Evolutionary conservation across 352 stramenopile species (phyloP), one percentile per base, ranked within the genome.

Genomic region (Phytophthora sojae): DNA sequence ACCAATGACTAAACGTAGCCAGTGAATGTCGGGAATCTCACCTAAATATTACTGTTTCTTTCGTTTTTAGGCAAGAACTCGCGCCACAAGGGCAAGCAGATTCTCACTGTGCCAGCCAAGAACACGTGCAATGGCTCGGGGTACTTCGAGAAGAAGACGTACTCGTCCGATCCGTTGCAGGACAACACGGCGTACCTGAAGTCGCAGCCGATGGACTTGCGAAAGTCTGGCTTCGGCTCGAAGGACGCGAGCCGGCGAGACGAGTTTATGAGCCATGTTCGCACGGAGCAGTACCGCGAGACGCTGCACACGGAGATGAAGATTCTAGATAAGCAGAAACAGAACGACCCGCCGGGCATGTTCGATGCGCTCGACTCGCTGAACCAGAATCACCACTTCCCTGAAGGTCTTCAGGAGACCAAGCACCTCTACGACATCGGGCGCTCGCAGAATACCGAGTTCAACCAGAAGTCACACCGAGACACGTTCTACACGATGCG

Each of bases 181-280:
- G 91, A 97, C 74, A 93, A 89, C 52, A 93, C 92, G 37, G 85
- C 86, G 55, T 98, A 98, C 67, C 79, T 96, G 35, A 94, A 93
- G 70, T 90, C 87, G 6, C 88, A 97, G 64, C 91, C 92, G 32
- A 86, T 95, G 70, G 85, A 95, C 52, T 77, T 89, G 49, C 87
- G 93, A 49, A 98, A 98, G 69, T 76, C 93, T 5, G 93, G 92
- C 23, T 98, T 98, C 73, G 93, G 91, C 21, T 96, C 89, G 50
- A 94, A 96, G 69, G 92, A 98, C 68, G 92, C 92, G 21, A 94
- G 79, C 58, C 95, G 95, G 32, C 82, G 88, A 57, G 93, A 97
- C 57, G 92, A 98, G 49, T 98, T 98, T 63, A 97, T 96, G 76
- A 96, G 86, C 69, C 88, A 92, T 45, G 84, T 97, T 59, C 85